Evolutionary conservation across 306 rosid genomes (phyloP).

Genomic region (Rosa lucieae): DNA sequence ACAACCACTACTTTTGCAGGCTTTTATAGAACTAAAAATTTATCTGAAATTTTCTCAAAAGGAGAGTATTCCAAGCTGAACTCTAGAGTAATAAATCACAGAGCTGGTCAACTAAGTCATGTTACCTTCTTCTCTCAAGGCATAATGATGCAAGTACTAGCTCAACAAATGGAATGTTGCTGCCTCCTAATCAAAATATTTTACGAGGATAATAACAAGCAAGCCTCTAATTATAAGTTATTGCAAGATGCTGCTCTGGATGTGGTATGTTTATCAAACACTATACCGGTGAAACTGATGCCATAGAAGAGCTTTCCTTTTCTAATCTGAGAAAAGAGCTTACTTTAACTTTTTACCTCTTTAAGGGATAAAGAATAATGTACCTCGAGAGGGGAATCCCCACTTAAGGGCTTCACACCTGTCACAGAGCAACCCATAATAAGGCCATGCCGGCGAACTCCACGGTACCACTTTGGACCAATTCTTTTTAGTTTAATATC

Average conservation of each 20-base stretch:
- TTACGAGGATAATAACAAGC: not conserved
- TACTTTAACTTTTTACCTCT: not conserved
- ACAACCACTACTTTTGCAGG: not conserved
- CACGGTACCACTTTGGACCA: conserved; percentile 83
- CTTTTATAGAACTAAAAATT: not conserved
- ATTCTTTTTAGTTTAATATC: conserved; percentile 67
- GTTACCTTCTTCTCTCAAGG: not conserved
- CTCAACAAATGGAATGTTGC: not conserved
- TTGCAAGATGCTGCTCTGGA: not conserved
- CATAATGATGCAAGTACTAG: no score
- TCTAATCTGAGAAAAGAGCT: not conserved
- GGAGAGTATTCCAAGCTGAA: not conserved
- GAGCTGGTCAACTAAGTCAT: not conserved
- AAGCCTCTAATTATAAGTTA: not conserved
- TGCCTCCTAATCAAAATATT: not conserved
- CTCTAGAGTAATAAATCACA: not conserved
- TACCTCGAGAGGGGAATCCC: conserved; percentile 85
- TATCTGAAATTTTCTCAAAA: not conserved
- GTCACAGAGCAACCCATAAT: conserved; percentile 91
- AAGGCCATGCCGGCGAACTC: conserved; percentile 78
- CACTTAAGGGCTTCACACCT: conserved; percentile 67
- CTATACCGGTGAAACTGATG: not conserved
- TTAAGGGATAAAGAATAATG: not conserved
- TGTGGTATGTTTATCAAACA: not conserved
- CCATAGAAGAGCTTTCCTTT: not conserved